Percentiles rank a stretch among this genome's conserved stretches.
Conservation (phyloP, 352 stramenopile genomes). For the Blastocystis hominis region DNA sequence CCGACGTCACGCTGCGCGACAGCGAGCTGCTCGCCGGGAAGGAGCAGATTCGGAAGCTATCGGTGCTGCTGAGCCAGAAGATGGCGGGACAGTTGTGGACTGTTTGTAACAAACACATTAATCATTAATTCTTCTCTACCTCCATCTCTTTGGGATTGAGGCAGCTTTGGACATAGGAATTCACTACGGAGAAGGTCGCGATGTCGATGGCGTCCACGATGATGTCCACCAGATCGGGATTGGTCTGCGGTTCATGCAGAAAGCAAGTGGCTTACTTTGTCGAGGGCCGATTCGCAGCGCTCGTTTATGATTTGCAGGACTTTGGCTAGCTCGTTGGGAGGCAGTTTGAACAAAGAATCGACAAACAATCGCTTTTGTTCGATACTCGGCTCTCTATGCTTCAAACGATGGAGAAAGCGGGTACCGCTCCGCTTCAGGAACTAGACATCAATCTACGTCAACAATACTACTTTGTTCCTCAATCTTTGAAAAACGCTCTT, state of each 20-base stretch:
- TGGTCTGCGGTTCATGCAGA: conserved; percentile 61
- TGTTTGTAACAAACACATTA: conserved; percentile 32
- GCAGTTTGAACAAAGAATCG: conserved; percentile 78
- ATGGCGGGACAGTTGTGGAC: background rate
- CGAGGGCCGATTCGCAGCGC: conserved; percentile 72
- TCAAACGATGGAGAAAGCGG: background rate
- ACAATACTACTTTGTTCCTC: conserved; percentile 4
- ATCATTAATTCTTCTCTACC: background rate
- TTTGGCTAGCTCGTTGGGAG: conserved; percentile 68
- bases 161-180: conserved; percentile 68
- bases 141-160: conserved; percentile 65
- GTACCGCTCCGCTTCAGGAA: background rate
- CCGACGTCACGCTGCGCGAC: conserved; percentile 43
- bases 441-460: background rate
- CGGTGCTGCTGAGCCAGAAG: conserved; percentile 22
- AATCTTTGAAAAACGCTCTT: conserved; percentile 66
- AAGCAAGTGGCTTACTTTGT: conserved; percentile 65
- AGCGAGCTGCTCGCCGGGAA: conserved; percentile 51
- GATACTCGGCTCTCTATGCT: conserved; percentile 67
- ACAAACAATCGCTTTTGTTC: conserved; percentile 75
- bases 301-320: conserved; percentile 74
- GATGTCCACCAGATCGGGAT: conserved; percentile 75
- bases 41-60: conserved; percentile 48
- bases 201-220: conserved; percentile 75
- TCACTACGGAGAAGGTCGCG: conserved; percentile 75